Evolutionary conservation across 352 stramenopile species (phyloP).

Genomic region (Globisporangium lucens): DNA sequence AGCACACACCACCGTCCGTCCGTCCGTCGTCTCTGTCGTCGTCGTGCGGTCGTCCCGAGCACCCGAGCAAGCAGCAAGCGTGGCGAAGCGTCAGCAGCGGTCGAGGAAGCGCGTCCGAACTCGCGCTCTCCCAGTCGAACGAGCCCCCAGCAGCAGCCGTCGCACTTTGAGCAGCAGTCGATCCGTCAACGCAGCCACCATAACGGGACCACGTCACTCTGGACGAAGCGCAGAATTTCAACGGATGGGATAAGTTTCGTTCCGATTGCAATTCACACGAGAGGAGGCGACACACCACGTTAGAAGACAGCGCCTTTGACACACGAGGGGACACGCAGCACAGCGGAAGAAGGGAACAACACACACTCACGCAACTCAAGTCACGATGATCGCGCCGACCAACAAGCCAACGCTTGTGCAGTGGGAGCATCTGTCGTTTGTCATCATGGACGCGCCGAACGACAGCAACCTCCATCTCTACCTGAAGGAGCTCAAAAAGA

Average conservation of each 20-base stretch:
- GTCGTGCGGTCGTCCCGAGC: conserved; percentile 8
- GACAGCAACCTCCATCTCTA: conserved; percentile 97
- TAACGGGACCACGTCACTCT: conserved; percentile 24
- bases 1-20: not conserved
- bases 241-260: conserved; percentile 46
- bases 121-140: conserved; percentile 1
- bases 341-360: not conserved
- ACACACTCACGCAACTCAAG: not conserved
- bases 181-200: conserved; percentile 13
- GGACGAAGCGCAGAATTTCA: conserved; percentile 19
- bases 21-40: conserved; percentile 3
- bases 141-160: not conserved
- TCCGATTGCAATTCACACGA: conserved; percentile 24
- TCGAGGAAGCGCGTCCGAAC: not conserved
- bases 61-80: conserved; percentile 13
- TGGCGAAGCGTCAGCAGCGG: conserved; percentile 12
- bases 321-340: conserved; percentile 10
- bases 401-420: conserved; percentile 88
- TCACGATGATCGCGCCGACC: conserved; percentile 72
- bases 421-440: conserved; percentile 92
- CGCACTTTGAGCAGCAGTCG: not conserved
- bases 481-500: conserved; percentile 95
- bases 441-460: conserved; percentile 98
- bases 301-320: conserved; percentile 3
- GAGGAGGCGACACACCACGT: conserved; percentile 18